These are phyloP conservation scores for Globomyces pollinis-pini DNA, from an alignment of 192 early-diverging fungal genomes.

Conservation along the genomic window DNA sequence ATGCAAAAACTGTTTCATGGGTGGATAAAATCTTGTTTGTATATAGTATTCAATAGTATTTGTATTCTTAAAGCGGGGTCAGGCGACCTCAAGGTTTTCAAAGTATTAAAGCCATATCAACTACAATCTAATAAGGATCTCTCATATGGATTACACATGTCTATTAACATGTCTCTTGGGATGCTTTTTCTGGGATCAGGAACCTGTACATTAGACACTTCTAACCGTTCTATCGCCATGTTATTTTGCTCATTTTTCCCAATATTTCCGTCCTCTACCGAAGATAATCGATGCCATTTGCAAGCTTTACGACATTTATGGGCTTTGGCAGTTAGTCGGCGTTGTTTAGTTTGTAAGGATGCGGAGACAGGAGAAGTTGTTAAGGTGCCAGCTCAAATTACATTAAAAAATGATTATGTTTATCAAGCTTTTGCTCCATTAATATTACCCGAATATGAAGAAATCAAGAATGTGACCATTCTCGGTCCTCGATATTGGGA, in stretches of 20 bases:
- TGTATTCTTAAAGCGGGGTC: conserved; percentile 77
- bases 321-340: conserved; percentile 62
- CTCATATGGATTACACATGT: conserved; percentile 64
- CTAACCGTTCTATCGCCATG: conserved; percentile 56
- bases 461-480: conserved; percentile 45
- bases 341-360: conserved; percentile 66
- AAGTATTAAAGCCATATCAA: conserved; percentile 49
- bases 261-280: conserved; percentile 41
- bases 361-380: conserved; percentile 43
- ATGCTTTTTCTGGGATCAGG: conserved; percentile 70
- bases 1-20: too few species aligned
- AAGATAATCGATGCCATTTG: conserved; percentile 60
- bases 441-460: conserved; percentile 46
- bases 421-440: conserved; percentile 47
- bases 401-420: background rate
- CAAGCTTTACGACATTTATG: conserved; percentile 76
- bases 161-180: conserved; percentile 67
- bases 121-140: conserved; percentile 37
- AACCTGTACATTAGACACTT: conserved; percentile 49
- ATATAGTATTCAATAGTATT: conserved; percentile 37
- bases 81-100: conserved; percentile 58
- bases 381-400: conserved; percentile 45
- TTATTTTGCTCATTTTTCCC: conserved; percentile 66
- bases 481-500: conserved; percentile 51
- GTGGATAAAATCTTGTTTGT: background rate